Conservation (phyloP, 2,329 filamentous ascomycete genomes). For the Colletotrichum spaethianum region DNA sequence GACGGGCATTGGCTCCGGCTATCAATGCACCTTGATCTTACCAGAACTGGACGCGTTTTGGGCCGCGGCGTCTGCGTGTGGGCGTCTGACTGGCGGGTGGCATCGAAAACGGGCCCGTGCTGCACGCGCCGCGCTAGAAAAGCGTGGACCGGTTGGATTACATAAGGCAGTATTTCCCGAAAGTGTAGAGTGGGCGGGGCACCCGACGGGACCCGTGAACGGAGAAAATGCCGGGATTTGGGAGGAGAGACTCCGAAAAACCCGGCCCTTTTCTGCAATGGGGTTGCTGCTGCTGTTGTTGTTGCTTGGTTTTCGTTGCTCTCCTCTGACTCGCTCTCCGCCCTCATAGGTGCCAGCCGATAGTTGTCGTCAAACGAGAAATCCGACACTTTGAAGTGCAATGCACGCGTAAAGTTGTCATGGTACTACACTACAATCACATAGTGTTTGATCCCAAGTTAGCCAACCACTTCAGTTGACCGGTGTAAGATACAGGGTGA, state of each 20-base stretch:
- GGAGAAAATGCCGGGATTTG: neutral
- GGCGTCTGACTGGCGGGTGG: constrained; percentile 5
- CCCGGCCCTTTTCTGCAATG: neutral
- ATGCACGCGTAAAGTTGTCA: neutral
- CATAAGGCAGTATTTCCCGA: neutral
- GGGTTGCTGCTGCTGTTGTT: no score
- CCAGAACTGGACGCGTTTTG: constrained; percentile 11
- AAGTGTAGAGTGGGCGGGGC: neutral
- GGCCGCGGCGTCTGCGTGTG: constrained; percentile 1
- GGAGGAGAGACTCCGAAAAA: neutral
- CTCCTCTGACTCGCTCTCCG: neutral
- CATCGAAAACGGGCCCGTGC: neutral
- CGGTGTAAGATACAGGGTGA: neutral
- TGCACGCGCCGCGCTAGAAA: neutral
- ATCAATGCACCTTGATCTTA: constrained; percentile 7
- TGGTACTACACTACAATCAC: neutral
- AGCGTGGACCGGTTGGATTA: neutral
- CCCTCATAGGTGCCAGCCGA: neutral
- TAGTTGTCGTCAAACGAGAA: neutral
- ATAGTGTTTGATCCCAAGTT: neutral
- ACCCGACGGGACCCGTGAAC: neutral
- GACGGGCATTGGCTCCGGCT: neutral
- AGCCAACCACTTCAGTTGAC: neutral
- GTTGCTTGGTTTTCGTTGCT: neutral
- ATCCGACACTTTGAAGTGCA: neutral